Percentiles rank a stretch among this genome's conserved stretches.
Conservation (phyloP, 331 rosid genomes). For the Pyrus hybrid region DNA sequence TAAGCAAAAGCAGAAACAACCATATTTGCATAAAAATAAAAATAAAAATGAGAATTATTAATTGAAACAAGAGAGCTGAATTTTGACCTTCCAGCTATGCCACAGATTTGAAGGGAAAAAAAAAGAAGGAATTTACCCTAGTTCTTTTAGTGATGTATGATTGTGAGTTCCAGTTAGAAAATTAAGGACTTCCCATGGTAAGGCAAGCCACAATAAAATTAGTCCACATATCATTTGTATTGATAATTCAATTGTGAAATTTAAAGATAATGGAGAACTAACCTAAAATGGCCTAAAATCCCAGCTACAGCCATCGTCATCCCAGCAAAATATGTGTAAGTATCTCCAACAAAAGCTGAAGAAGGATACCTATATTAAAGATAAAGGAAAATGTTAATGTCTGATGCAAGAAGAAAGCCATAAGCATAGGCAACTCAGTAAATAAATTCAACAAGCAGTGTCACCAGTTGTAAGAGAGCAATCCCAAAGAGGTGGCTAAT, state of each 20-base stretch:
- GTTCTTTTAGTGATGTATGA: not conserved
- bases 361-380: constrained; percentile 78
- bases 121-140: not conserved
- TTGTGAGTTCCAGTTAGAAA: not conserved
- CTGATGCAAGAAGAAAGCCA: not conserved
- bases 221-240: not conserved
- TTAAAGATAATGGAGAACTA: constrained; percentile 4
- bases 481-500: constrained; percentile 66
- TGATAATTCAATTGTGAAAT: not conserved
- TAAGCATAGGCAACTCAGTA: constrained; percentile 3
- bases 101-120: not conserved
- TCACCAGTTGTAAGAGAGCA: constrained; percentile 71
- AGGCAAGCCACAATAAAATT: not conserved
- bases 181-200: not conserved
- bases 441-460: not conserved
- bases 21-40: not conserved
- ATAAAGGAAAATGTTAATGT: constrained; percentile 2
- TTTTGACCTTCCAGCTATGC: not conserved
- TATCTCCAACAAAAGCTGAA: constrained; percentile 92
- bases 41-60: not conserved
- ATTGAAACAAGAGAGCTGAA: not conserved
- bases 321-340: constrained; percentile 93
- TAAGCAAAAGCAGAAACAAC: not conserved
- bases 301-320: constrained; percentile 98
- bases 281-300: constrained; percentile 95